Evolutionary conservation across 2,329 filamentous ascomycete genomes (phyloP).

Genomic region (Saccharata proteae): DNA sequence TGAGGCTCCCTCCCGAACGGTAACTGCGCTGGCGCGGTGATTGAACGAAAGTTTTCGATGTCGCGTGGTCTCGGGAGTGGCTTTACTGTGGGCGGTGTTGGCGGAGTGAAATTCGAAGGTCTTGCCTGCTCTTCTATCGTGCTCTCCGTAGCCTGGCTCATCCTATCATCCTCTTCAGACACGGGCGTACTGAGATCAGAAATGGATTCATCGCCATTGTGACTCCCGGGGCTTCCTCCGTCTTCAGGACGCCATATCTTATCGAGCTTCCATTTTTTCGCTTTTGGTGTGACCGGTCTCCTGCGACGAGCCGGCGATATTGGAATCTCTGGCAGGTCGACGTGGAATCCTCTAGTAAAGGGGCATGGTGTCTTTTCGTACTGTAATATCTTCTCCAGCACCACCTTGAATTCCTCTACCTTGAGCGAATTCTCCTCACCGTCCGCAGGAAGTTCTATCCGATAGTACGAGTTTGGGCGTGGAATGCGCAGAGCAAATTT

Average conservation of each 20-base stretch:
- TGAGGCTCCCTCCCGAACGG: not conserved
- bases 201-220: too few species aligned
- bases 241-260: constrained; percentile 36
- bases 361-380: constrained; percentile 86
- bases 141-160: too few species aligned
- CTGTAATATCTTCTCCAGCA: constrained; percentile 60
- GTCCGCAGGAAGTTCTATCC: constrained; percentile 68
- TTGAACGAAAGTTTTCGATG: constrained; percentile 1
- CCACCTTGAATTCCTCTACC: constrained; percentile 55
- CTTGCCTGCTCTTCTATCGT: constrained; percentile 18
- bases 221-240: constrained; percentile 18
- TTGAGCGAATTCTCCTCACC: constrained; percentile 51
- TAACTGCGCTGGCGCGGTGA: constrained; percentile 3
- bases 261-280: constrained; percentile 38
- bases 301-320: constrained; percentile 49
- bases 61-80: not conserved
- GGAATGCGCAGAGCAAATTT: constrained; percentile 75
- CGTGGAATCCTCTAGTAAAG: constrained; percentile 64
- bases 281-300: constrained; percentile 49
- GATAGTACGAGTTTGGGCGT: constrained; percentile 72
- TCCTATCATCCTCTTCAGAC: constrained; percentile 22
- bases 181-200: too few species aligned
- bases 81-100: too few species aligned
- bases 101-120: too few species aligned
- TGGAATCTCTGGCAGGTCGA: constrained; percentile 59